phyloP scores from a whole-genome alignment of 208 protist species.

The Lotmaria passim region DNA sequence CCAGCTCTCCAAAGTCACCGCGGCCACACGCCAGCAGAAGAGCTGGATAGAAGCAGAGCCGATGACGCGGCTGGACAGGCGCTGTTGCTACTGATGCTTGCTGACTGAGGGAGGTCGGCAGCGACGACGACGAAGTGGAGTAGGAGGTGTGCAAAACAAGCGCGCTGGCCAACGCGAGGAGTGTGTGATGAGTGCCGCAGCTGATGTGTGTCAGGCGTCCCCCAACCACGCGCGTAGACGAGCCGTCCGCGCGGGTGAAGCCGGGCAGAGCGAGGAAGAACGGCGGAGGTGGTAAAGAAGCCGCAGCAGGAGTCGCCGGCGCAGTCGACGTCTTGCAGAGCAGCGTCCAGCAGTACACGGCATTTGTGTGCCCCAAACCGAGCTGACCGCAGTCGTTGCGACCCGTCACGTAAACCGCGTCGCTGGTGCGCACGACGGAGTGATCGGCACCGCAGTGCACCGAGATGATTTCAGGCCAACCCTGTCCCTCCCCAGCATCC shows the following conservation, averaged over 20 bases:
- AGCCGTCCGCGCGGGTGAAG: not conserved
- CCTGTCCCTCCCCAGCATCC: not conserved
- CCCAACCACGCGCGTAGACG: slow-evolving; percentile 21
- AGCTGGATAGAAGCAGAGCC: slow-evolving; percentile 43
- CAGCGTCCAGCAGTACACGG: slow-evolving; percentile 37
- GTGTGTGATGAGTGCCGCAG: slow-evolving; percentile 81
- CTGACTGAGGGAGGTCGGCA: too few species aligned
- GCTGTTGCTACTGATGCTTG: not conserved
- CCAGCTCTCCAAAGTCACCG: slow-evolving; percentile 89
- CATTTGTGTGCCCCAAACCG: slow-evolving; percentile 51
- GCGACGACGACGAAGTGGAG: too few species aligned
- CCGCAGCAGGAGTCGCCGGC: not conserved
- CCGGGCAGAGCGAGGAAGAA: not conserved
- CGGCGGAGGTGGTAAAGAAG: not conserved
- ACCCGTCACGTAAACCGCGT: slow-evolving; percentile 77
- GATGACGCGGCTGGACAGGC: not conserved
- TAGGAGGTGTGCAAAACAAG: slow-evolving; percentile 18
- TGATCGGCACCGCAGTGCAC: slow-evolving; percentile 78
- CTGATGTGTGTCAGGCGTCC: slow-evolving; percentile 78
- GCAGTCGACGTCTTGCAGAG: slow-evolving; percentile 3
- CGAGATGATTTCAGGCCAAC: slow-evolving; percentile 12
- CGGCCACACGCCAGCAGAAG: slow-evolving; percentile 71
- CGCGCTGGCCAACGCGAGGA: slow-evolving; percentile 65
- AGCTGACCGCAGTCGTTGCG: slow-evolving; percentile 85
- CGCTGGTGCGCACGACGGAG: slow-evolving; percentile 53